Percentiles rank a stretch among this genome's conserved stretches.
phyloP scores from a whole-genome alignment of 306 rosid genomes.

The Acacia melanoxylon region DNA sequence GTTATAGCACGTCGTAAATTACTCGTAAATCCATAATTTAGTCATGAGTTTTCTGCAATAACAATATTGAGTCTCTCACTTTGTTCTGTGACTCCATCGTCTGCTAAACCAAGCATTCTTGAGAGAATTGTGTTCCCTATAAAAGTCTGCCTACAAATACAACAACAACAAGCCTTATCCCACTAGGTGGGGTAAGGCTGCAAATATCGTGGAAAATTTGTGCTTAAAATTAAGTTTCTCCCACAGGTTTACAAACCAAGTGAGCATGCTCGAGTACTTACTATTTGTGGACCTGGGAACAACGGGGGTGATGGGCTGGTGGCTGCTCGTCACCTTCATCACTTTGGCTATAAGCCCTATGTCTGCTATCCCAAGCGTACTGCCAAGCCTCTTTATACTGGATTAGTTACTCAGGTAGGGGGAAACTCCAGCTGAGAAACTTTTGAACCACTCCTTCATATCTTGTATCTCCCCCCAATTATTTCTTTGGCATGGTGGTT shows the following conservation, averaged over 20 bases:
- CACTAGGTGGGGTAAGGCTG: too few species aligned
- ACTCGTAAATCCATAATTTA: background rate
- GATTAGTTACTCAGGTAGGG: conserved; percentile 87
- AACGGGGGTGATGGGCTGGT: conserved; percentile 97
- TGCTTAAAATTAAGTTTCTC: conserved; percentile 25
- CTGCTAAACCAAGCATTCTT: background rate
- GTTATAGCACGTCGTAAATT: background rate
- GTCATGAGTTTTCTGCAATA: background rate
- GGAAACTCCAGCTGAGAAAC: conserved; percentile 20
- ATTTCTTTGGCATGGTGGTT: background rate
- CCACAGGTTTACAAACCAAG: conserved; percentile 68
- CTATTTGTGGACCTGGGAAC: conserved; percentile 95
- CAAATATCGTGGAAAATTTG: background rate
- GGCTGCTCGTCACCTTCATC: conserved; percentile 91
- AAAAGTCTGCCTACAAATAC: background rate
- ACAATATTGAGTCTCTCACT: background rate
- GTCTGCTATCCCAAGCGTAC: conserved; percentile 89
- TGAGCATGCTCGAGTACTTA: conserved; percentile 73
- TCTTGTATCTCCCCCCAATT: conserved; percentile 9
- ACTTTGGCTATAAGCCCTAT: conserved; percentile 77
- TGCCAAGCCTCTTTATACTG: conserved; percentile 77
- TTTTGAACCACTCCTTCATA: background rate
- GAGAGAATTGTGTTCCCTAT: background rate
- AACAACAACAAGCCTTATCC: too few species aligned
- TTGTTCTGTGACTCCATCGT: background rate